Evolutionary conservation across 1,139 yeast genomes (phyloP).

Genomic region (Geotrichum citri-aurantii): DNA sequence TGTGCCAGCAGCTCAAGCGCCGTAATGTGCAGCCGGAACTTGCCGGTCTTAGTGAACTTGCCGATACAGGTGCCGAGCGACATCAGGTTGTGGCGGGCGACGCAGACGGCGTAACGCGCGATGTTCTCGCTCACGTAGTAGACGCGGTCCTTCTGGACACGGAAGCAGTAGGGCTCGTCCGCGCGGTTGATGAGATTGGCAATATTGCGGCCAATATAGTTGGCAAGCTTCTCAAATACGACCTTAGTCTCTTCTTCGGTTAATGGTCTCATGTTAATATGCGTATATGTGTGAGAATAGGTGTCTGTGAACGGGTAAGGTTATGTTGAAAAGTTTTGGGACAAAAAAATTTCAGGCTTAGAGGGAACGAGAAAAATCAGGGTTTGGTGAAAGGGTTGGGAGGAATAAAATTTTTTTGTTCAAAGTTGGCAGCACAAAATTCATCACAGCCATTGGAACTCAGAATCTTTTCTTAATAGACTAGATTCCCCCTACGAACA

Average conservation of each 20-base stretch:
- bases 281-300: background rate
- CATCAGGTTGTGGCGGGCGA: conserved; percentile 84
- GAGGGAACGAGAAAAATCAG: background rate
- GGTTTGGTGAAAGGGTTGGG: conserved; percentile 3
- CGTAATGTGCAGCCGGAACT: conserved; percentile 92
- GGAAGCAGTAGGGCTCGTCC: conserved; percentile 87
- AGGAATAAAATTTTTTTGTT: background rate
- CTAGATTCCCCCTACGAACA: background rate
- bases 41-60: conserved; percentile 95
- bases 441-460: background rate
- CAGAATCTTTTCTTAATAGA: background rate
- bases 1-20: conserved; percentile 75
- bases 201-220: conserved; percentile 91
- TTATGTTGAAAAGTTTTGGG: background rate
- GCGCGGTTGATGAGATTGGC: conserved; percentile 81
- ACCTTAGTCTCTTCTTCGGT: conserved; percentile 97
- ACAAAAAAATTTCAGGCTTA: background rate
- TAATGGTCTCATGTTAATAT: conserved; percentile 71
- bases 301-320: background rate
- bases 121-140: conserved; percentile 82
- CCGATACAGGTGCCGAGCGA: conserved; percentile 92
- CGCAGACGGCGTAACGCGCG: conserved; percentile 84
- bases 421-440: background rate
- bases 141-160: conserved; percentile 93
- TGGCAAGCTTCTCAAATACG: conserved; percentile 92